These are phyloP conservation scores for Podospora conica DNA, from an alignment of 495 filamentous ascomycete species.

Conservation along the genomic window DNA sequence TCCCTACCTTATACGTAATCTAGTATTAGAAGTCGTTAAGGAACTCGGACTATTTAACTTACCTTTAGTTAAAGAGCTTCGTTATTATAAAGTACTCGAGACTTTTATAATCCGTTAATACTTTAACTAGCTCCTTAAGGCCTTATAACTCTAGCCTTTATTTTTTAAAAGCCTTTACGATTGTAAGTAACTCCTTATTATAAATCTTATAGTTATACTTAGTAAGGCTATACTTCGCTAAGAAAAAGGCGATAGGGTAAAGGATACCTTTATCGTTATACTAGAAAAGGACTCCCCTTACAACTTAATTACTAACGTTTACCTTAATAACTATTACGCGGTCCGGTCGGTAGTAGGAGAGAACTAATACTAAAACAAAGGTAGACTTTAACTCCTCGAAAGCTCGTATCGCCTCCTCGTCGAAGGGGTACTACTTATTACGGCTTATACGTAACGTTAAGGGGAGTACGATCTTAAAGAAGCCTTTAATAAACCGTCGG, in stretches of 20 bases:
- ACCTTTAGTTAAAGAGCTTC: neutral
- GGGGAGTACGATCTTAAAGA: neutral
- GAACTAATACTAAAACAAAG: neutral
- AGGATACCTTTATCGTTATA: neutral
- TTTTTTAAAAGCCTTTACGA: neutral
- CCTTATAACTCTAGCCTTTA: neutral
- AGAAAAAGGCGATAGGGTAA: neutral
- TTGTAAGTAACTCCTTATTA: neutral
- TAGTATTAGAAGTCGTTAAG: no score
- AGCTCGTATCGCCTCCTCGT: neutral
- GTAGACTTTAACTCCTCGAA: neutral
- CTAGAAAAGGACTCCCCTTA: neutral
- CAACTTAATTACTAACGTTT: neutral
- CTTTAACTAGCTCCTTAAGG: neutral
- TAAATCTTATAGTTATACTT: neutral
- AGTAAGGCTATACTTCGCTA: neutral
- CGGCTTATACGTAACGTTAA: neutral
- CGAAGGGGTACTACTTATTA: neutral
- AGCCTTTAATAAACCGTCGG: neutral
- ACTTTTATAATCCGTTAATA: no score
- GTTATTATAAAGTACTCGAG: neutral
- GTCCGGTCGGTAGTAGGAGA: neutral
- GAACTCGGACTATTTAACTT: neutral
- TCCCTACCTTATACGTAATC: no score
- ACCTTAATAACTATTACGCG: neutral